Evolutionary conservation across 2,329 filamentous ascomycete species (phyloP), one percentile per base, ranked within the genome.

Genomic region (Fusarium buxicola): DNA sequence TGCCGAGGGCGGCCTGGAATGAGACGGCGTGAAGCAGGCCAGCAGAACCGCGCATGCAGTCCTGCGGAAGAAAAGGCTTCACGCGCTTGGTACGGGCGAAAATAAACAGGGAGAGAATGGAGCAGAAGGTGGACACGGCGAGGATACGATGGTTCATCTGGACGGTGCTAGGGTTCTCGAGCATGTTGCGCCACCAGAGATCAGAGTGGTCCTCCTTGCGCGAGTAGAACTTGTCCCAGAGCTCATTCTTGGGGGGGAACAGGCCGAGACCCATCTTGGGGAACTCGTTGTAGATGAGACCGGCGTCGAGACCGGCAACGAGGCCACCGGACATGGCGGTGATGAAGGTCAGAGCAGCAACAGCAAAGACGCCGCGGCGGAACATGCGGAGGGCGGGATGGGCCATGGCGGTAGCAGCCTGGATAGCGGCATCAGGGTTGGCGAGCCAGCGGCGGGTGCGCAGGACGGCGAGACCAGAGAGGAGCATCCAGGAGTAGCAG

Each of bases 281-380:
- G 76, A 99, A 98, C 77, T 99, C 93, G 76, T 99, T 99, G 83
- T 99, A 99, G 78, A 99, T 98, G 54, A 99, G 84, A 8, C 95
- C 95, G 8, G 95, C 95, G 74, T 99, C 95, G 12, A 99, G 88
- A 28, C 95, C 95, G 7, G 95, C 95, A 28, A 99, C 95, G 3
- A 99, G 85, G 6, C 89, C 94, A 50, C 94, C 95, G 5, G 95
- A 97, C 86, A 99, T 92, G 72, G 92, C 93, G 5, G 95, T 99
- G 30, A 85, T 82, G 78, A 97, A 98, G 68, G 96, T 88, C 24
- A 99, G 85, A 4, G 83, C 81, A 8, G 89, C 85, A 24, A 98
- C 83, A 3, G 83, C 89, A 7, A 87, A 83, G 18, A 92, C 89
- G 16, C 88, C 89, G 69, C 88, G 85, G 49, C 91, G 89, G 81